Conservation (phyloP, 495 filamentous ascomycete species). For the Talaromyces liani region DNA sequence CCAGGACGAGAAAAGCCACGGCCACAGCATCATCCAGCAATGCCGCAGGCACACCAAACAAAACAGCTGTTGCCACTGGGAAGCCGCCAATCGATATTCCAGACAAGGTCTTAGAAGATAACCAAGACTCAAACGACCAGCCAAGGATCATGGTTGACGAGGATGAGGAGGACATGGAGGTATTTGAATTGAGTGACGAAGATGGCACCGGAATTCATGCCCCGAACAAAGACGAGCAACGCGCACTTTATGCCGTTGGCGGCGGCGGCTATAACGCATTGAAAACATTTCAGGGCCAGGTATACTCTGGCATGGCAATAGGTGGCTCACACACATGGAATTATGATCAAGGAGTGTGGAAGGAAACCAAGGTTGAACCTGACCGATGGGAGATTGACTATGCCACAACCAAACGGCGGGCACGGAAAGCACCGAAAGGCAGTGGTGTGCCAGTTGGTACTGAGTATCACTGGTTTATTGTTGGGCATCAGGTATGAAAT, state of each 20-base stretch:
- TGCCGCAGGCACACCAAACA: background rate
- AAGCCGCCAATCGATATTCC: background rate
- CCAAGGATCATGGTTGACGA: background rate
- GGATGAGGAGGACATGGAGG: background rate
- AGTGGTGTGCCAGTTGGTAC: conserved; percentile 29
- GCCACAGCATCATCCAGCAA: background rate
- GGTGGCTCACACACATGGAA: conserved; percentile 28
- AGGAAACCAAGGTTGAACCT: conserved; percentile 27
- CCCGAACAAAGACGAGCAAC: background rate
- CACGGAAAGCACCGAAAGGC: conserved; percentile 20
- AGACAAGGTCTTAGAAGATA: background rate
- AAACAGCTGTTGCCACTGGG: background rate
- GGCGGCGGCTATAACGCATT: conserved; percentile 21
- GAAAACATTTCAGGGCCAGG: conserved; percentile 21
- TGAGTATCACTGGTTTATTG: conserved; percentile 30
- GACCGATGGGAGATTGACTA: conserved; percentile 29
- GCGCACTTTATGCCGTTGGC: conserved; percentile 1
- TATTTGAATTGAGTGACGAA: background rate
- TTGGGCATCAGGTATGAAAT: conserved; percentile 26
- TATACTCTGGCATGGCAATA: conserved; percentile 28
- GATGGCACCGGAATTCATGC: background rate
- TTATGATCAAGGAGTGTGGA: conserved; percentile 24
- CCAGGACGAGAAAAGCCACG: background rate
- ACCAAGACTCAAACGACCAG: background rate
- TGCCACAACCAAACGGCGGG: conserved; percentile 22